Evolutionary conservation across 2,329 filamentous ascomycete genomes (phyloP).

Genomic region (Colletotrichum musae): DNA sequence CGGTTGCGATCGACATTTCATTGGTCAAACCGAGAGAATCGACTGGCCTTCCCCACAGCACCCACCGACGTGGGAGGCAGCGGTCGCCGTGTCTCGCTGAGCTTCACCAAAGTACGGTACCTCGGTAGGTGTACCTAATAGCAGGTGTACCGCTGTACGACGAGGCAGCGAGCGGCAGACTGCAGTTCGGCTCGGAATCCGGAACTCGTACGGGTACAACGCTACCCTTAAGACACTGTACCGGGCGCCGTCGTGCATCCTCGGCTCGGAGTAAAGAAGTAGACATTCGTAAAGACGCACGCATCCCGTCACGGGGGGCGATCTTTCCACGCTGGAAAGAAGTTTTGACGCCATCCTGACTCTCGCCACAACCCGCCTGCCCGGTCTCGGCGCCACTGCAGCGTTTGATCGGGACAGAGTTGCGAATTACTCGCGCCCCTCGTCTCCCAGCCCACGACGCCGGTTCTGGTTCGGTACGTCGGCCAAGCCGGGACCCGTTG

Average conservation of each 20-base stretch:
- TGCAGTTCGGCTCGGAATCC: conserved; percentile 15
- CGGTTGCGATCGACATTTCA: conserved; percentile 30
- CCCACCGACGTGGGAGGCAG: neutral
- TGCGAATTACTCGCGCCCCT: neutral
- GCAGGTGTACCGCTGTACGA: neutral
- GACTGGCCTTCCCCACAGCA: neutral
- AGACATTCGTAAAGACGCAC: too few species aligned
- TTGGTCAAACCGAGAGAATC: conserved; percentile 10
- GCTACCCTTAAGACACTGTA: too few species aligned
- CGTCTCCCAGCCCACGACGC: conserved; percentile 12
- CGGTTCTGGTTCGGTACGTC: conserved; percentile 14
- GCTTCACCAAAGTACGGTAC: neutral
- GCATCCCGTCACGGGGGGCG: too few species aligned
- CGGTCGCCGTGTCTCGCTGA: too few species aligned
- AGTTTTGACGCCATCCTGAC: conserved; percentile 16
- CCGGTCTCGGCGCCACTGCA: conserved; percentile 21
- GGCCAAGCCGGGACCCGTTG: conserved; percentile 30
- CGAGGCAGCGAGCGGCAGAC: neutral
- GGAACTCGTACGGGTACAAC: neutral
- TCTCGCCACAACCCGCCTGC: conserved; percentile 2
- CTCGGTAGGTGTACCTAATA: neutral
- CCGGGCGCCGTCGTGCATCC: neutral
- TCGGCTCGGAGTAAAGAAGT: conserved; percentile 23
- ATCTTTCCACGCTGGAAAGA: conserved; percentile 9
- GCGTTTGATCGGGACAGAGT: neutral